phyloP scores from a whole-genome alignment of 2,329 filamentous ascomycete species.

The Hypoxylon sp. region DNA sequence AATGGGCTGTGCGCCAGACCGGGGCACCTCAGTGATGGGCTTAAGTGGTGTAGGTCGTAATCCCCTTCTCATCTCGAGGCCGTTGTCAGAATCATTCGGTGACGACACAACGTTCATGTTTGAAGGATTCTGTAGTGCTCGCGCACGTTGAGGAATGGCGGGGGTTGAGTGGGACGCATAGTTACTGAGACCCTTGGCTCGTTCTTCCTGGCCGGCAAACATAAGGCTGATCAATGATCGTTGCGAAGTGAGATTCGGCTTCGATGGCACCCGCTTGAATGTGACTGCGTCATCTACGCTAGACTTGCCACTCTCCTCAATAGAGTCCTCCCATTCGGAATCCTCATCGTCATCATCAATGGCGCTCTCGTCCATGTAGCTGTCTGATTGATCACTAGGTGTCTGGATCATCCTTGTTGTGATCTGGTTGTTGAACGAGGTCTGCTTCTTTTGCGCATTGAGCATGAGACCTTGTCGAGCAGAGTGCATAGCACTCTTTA shows the following conservation, averaged over 20 bases:
- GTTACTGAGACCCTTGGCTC: constrained; percentile 77
- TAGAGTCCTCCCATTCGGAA: constrained; percentile 75
- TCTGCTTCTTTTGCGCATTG: constrained; percentile 76
- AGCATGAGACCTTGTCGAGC: constrained; percentile 61
- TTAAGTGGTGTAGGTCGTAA: constrained; percentile 65
- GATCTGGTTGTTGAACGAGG: constrained; percentile 85
- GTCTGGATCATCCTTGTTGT: constrained; percentile 76
- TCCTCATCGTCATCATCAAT: constrained; percentile 80
- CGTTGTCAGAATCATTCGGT: constrained; percentile 73
- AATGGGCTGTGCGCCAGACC: constrained; percentile 82
- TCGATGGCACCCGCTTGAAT: constrained; percentile 93
- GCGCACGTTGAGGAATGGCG: constrained; percentile 75
- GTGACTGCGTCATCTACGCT: constrained; percentile 84
- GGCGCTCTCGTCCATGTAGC: constrained; percentile 84
- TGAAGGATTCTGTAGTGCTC: constrained; percentile 64
- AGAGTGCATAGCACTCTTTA: constrained; percentile 68
- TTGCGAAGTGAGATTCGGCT: constrained; percentile 85
- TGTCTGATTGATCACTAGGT: constrained; percentile 70
- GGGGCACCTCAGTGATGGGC: constrained; percentile 74
- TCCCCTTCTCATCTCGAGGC: constrained; percentile 75
- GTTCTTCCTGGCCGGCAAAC: constrained; percentile 82
- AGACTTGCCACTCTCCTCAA: constrained; percentile 85
- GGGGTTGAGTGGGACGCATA: constrained; percentile 77
- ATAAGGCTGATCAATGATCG: constrained; percentile 91
- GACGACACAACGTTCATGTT: constrained; percentile 64